Evolutionary conservation across 768 basidiomycete species (phyloP), one percentile per base, ranked within the genome.

Genomic region (Hygrocybe coccinea): DNA sequence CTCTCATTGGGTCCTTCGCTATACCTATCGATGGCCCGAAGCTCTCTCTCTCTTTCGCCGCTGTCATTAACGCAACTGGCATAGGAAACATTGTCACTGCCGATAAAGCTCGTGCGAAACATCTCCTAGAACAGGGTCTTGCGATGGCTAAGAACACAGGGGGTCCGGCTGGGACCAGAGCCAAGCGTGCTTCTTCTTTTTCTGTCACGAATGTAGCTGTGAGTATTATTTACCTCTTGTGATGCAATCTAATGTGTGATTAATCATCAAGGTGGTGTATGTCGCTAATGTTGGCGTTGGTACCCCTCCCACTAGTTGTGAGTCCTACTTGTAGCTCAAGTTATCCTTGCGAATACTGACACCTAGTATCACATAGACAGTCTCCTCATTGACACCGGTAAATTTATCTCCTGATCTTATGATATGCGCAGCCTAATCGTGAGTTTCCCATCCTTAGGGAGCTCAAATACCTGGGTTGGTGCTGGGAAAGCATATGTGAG

Each of bases 381-480:
- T 8, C 59, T 66, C 19, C 34, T 66, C 43, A 59, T 67, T 43
- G 65, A 65, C 39, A 65, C 65, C 7, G 65, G 63, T 48, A 54
- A 7, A 7, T 36, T 4, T 24, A 9, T 9, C 17, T 33, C 2
- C 14, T 29, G 43, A 39, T 3, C 45, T 35, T 19, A 35, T 54
- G n/a, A n/a, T n/a, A n/a, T n/a, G n/a, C n/a, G n/a, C n/a, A n/a
- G n/a, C n/a, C 17, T 14, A 17, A n/a, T 19, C 29, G 25, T 10
- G n/a, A 7, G 37, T 19, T 7, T 19, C n/a, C 4, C 7, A n/a
- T 51, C 15, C n/a, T 5, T 24, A 49, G 71, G 71, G 19, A 78
- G 76, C 61, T 79, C 81, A 21, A 81, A 79, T 67, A 81, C 79
- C 24, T 81, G 80, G 78, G 66, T 81, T 35, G 76, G 75, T 22